Evolutionary conservation across 768 basidiomycete species (phyloP), one percentile per base, ranked within the genome.

Genomic region (Tulasnella sp.): DNA sequence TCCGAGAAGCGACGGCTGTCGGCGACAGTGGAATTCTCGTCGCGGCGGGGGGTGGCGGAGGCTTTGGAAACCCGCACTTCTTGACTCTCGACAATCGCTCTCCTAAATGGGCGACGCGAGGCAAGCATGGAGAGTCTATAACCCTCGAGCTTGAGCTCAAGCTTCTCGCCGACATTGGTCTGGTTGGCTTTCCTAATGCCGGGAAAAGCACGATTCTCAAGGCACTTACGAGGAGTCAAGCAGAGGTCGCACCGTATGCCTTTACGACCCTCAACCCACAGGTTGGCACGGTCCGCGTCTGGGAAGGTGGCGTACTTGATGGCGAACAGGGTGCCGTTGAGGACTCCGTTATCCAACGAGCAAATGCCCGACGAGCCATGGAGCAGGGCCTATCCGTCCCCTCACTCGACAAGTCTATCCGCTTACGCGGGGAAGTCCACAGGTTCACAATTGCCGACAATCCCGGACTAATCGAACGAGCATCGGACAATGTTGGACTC

Each of bases 381-480:
- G 46, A 57, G 40, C 49, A 36, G 19, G 57, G 63, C 34, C 35
- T 29, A 49, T 17, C 25, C 42, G 23, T 43, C 6, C 14, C 41
- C 17, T 46, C 0, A 11, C 31, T 32, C 5, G 15, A 31, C 6
- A 4, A 8, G 52, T 17, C 39, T 4, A 7, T 58, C 62, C 41
- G 60, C 63, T 1, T 59, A 67, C 21, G 49, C 63, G 71, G 73
- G 40, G 93, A 98, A 69, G 70, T 74, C 4, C 84, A 89, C 67
- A 79, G 96, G 8, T 96, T 98, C 74, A 96, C 91, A 12, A 82
- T 99, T 62, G 88, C 92, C 35, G 96, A 99, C 70, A 98, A 97
- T 66, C 96, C 96, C 0, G 96, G 96, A 6, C 80, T 98, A 42
- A 82, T 98, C 57, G 77, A 80, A 7, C 75, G 77, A 12, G 87